Evolutionary conservation across 1,139 yeast species (phyloP).

Genomic region (Blastobotrys ciferrii): DNA sequence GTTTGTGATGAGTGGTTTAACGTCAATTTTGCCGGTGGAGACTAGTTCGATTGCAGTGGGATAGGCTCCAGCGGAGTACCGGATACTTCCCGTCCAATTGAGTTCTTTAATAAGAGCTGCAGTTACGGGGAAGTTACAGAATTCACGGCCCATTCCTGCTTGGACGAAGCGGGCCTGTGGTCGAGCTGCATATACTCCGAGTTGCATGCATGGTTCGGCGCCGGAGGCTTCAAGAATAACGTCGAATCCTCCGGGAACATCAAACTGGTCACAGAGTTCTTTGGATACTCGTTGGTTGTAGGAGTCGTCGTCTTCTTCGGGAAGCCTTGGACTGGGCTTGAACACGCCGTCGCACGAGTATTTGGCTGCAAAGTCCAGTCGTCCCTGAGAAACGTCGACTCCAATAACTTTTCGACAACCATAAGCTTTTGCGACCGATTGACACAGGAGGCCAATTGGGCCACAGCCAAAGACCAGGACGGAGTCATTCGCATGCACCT

Average conservation of each 20-base stretch:
- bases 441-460: constrained; percentile 79
- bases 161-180: constrained; percentile 68
- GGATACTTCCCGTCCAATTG: constrained; percentile 69
- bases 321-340: constrained; percentile 35
- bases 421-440: constrained; percentile 71
- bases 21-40: constrained; percentile 57
- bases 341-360: constrained; percentile 37
- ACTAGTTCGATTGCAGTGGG: constrained; percentile 66
- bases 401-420: constrained; percentile 70
- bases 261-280: constrained; percentile 37
- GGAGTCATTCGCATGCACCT: constrained; percentile 62
- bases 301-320: constrained; percentile 28
- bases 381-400: constrained; percentile 44
- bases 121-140: constrained; percentile 39
- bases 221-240: constrained; percentile 71
- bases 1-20: constrained; percentile 69
- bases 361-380: constrained; percentile 32
- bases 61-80: constrained; percentile 77
- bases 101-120: constrained; percentile 64
- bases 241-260: constrained; percentile 26
- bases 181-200: constrained; percentile 55
- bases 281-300: constrained; percentile 42
- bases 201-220: constrained; percentile 59
- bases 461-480: constrained; percentile 88
- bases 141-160: constrained; percentile 66